phyloP scores from a whole-genome alignment of 208 protist species.

The Wallacemonas sp. region DNA sequence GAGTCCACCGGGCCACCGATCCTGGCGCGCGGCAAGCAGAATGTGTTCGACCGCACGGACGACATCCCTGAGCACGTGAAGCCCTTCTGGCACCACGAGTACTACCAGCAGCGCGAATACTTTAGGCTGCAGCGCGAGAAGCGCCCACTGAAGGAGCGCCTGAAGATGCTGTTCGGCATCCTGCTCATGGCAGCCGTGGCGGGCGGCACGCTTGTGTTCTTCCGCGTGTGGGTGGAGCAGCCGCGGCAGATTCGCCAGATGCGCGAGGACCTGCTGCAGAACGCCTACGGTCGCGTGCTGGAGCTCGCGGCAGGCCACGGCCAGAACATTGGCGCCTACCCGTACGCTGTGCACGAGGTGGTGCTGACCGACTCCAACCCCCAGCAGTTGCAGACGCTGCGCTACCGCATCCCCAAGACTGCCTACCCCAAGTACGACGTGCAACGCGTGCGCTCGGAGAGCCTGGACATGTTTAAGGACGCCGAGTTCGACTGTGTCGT shows the following conservation, averaged over 20 bases:
- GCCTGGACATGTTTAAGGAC: conserved; percentile 73
- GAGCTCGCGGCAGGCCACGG: conserved; percentile 88
- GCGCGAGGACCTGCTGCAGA: conserved; percentile 83
- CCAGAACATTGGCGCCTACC: conserved; percentile 90
- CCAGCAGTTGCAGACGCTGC: conserved; percentile 83
- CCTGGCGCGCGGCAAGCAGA: conserved; percentile 75
- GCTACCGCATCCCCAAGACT: conserved; percentile 77
- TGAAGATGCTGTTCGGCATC: conserved; percentile 40
- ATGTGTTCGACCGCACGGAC: conserved; percentile 85
- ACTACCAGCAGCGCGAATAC: conserved; percentile 90
- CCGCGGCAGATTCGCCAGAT: conserved; percentile 78
- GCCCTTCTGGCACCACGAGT: conserved; percentile 87
- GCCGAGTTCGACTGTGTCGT: conserved; percentile 90
- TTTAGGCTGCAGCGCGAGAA: conserved; percentile 82
- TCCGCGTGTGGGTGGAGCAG: conserved; percentile 87
- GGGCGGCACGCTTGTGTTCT: conserved; percentile 56
- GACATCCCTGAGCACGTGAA: conserved; percentile 89
- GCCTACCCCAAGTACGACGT: conserved; percentile 89
- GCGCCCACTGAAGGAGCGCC: conserved; percentile 69
- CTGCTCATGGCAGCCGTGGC: conserved; percentile 33
- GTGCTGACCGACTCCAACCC: conserved; percentile 84
- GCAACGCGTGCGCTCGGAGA: conserved; percentile 78
- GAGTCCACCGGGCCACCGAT: conserved; percentile 78
- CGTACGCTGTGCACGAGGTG: conserved; percentile 87
- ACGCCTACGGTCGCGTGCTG: conserved; percentile 84